Evolutionary conservation across 2,329 filamentous ascomycete species (phyloP), one percentile per base, ranked within the genome.

Genomic region (Hypoxylon sp.): DNA sequence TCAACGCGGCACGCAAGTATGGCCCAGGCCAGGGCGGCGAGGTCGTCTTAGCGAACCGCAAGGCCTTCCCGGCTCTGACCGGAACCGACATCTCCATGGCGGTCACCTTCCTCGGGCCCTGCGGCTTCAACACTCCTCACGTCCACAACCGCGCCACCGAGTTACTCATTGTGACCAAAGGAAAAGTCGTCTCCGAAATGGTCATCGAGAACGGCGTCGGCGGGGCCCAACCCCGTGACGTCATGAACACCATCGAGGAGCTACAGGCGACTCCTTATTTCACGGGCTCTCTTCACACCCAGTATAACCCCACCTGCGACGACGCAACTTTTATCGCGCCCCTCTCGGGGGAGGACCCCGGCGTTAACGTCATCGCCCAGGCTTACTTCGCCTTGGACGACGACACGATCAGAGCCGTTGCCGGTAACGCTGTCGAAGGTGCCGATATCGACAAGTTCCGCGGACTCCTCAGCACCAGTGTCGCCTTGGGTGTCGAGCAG

Each of bases 121-220:
- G 86, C 73, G 86, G 84, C 64, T 85, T 89, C 78, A 87, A 87
- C 80, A 87, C 84, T 6, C 84, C 86, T 17, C 86, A 88, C 79
- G 81, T 85, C 3, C 86, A 88, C 77, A 85, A 84, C 53, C 85
- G 86, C 46, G 82, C 83, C 33, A 81, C 83, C 33, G 85, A 88
- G 79, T 82, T 88, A 56, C 83, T 86, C 68, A 79, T 87, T 75
- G 81, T 87, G 71, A 82, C 83, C 50, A 71, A 82, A 44, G 86
- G 86, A 59, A 79, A 76, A 22, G 76, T 88, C 68, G 79, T 85
- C 60, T 83, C 84, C 47, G 83, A 86, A 72, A 86, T 87, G 81
- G 78, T 85, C 1, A 81, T 84, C 17, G 86, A 87, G 78, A 86
- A 86, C 76, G 83, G 83, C 42, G 84, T 85, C 53, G 69, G 79